Evolutionary conservation across 352 stramenopile species (phyloP).

Genomic region (Nothophytophthora sp.): DNA sequence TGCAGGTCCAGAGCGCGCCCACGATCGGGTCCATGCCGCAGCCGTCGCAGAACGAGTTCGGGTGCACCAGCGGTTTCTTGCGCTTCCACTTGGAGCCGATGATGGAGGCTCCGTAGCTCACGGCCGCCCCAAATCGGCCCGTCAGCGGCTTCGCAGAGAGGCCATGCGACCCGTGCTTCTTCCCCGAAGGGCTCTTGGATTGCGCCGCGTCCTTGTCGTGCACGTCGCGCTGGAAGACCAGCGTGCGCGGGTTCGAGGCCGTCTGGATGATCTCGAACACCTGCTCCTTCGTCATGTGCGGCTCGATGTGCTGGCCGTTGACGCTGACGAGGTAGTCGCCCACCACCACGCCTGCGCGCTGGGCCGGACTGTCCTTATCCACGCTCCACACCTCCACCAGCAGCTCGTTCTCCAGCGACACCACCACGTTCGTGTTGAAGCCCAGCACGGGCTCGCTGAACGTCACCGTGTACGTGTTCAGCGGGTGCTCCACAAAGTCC

Average conservation of each 20-base stretch:
- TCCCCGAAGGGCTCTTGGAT: conserved; percentile 39
- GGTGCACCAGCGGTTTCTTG: conserved; percentile 67
- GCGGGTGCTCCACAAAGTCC: conserved; percentile 24
- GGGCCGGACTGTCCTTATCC: conserved; percentile 52
- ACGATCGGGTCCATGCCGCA: conserved; percentile 72
- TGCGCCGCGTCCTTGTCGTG: conserved; percentile 34
- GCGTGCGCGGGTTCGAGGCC: conserved; percentile 46
- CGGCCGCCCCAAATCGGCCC: conserved; percentile 56
- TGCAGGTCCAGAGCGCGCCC: conserved; percentile 70
- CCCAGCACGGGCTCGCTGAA: conserved; percentile 58
- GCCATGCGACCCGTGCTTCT: conserved; percentile 34
- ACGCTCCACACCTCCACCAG: conserved; percentile 57
- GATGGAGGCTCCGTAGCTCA: conserved; percentile 62
- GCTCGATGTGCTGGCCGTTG: conserved; percentile 60
- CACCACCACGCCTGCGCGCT: conserved; percentile 50
- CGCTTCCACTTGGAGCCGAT: conserved; percentile 68
- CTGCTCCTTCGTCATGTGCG: conserved; percentile 62
- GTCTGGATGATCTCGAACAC: conserved; percentile 62
- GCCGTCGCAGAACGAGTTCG: conserved; percentile 68
- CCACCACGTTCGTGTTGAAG: conserved; percentile 55
- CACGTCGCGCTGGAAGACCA: conserved; percentile 55
- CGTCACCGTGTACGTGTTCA: conserved; percentile 65
- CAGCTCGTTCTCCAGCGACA: conserved; percentile 53
- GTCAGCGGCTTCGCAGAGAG: conserved; percentile 42
- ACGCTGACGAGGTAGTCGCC: conserved; percentile 64